Base-by-base conservation (phyloP, 345 rosid genomes). In the Cardamine resedifolia region DNA sequence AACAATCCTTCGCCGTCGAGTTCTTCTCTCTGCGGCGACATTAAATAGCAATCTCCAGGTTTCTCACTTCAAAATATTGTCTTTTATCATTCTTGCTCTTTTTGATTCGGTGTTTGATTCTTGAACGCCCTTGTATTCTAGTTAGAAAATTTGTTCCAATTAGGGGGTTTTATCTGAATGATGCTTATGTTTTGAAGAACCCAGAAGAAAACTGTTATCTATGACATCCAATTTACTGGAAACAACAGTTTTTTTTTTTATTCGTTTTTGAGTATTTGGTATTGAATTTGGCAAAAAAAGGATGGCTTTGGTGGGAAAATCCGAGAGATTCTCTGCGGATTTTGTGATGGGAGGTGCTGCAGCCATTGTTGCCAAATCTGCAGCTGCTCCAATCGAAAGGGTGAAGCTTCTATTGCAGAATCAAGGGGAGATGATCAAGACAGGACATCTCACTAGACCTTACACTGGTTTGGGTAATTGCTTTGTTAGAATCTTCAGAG, bases 401-500 rank as follows among this genome's bases (percentile, higher is more conserved):
- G 98, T 90, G 28, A 95, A 91, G 85, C 96, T 95, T 72, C 72
- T 91, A 81, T 76, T 95, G 51, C 99, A 91, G 85, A 95, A 88
- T 76, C 98, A 91, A 79, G 97, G 91, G 34, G 99, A 90, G 81
- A 82, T 95, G 96, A 69, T 86, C 2, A 95, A 87, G 79, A 82
- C 90, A 64, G 90, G 94, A 34, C 90, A 88, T 7, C 85, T 91
- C 74, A 75, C 60, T 33, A 81, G 66, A 43, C 96, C 96, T 64
- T 91, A 95, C 73, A 41, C 70, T 31, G 94, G 90, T 55, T 44
- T 90, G 45, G 67, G 77, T 36, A 84, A 91, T 81, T 88, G 99
- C 83, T 88, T 95, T 68, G 67, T 28, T 66, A 82, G 92, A 88
- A 83, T 91, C 45, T 82, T 85, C 34, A 83, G 80, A 79, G 96